These are phyloP conservation scores for Aspergillus floridensis DNA, from an alignment of 2,329 filamentous ascomycete genomes.

Conservation along the genomic window DNA sequence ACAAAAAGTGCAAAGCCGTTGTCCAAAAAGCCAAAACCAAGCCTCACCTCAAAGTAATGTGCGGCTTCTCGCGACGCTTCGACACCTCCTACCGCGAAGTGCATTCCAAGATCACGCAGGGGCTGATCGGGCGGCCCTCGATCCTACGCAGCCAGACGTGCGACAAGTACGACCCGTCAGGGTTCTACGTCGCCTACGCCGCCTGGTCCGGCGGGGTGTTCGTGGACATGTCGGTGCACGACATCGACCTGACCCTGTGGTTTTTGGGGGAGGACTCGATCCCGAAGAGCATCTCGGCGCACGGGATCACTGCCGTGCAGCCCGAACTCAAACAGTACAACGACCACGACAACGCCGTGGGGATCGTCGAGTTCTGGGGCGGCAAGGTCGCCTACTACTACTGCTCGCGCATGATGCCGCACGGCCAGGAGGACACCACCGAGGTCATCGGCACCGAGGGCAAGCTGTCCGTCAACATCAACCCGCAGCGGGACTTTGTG, in stretches of 20 bases:
- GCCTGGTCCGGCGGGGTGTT: conserved; percentile 65
- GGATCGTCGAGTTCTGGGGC: conserved; percentile 63
- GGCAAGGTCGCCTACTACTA: conserved; percentile 65
- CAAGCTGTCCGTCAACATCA: conserved; percentile 60
- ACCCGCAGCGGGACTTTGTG: conserved; percentile 56
- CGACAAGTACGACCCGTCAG: conserved; percentile 62
- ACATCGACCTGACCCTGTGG: conserved; percentile 64
- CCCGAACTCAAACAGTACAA: conserved; percentile 56
- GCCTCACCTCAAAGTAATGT: conserved; percentile 63
- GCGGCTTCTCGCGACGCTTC: conserved; percentile 65
- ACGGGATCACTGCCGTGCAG: conserved; percentile 58
- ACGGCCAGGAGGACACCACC: conserved; percentile 64
- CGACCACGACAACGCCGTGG: conserved; percentile 62
- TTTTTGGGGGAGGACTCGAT: conserved; percentile 56
- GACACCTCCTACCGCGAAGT: conserved; percentile 64
- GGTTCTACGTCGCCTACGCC: conserved; percentile 66
- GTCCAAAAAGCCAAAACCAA: conserved; percentile 54
- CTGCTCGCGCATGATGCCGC: conserved; percentile 63
- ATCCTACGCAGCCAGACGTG: conserved; percentile 64
- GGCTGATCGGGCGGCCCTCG: conserved; percentile 58
- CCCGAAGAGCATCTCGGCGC: conserved; percentile 55
- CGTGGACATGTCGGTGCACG: conserved; percentile 67
- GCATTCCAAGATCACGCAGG: conserved; percentile 50
- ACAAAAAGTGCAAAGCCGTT: conserved; percentile 55
- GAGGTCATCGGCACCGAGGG: conserved; percentile 66